Percentiles rank a stretch among this genome's conserved stretches.
phyloP scores from a whole-genome alignment of 2,329 filamentous ascomycete genomes.

The Remersonia thermophila region DNA sequence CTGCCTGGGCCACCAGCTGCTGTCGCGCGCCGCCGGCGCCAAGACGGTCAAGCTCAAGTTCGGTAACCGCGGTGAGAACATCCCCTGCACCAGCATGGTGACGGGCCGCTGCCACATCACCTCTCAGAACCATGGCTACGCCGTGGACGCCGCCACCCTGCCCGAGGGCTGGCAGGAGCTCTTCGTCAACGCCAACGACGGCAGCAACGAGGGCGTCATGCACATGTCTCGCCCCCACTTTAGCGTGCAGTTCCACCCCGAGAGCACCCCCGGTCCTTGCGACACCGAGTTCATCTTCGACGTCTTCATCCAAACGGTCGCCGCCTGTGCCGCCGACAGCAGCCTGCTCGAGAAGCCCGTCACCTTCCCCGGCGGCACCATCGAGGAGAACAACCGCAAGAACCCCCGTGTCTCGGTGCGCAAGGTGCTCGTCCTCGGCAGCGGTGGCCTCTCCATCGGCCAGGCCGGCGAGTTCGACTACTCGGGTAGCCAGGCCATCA shows the following conservation, averaged over 20 bases:
- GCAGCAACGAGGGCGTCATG: constrained; percentile 95
- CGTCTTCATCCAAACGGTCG: constrained; percentile 82
- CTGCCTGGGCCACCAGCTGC: constrained; percentile 73
- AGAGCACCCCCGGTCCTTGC: constrained; percentile 86
- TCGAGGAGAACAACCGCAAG: constrained; percentile 62
- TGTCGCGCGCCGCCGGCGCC: constrained; percentile 58
- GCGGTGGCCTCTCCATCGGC: constrained; percentile 90
- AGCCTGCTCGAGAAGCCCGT: constrained; percentile 61
- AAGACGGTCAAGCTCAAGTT: constrained; percentile 93
- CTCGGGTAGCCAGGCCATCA: constrained; percentile 95
- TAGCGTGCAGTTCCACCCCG: constrained; percentile 98
- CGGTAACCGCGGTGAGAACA: constrained; percentile 96
- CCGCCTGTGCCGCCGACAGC: constrained; percentile 54
- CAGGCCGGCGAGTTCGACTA: constrained; percentile 99
- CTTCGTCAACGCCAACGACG: constrained; percentile 96
- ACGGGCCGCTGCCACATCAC: constrained; percentile 98
- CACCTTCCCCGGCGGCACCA: constrained; percentile 73
- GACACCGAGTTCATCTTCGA: constrained; percentile 97
- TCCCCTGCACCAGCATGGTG: constrained; percentile 90
- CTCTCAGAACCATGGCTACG: constrained; percentile 95
- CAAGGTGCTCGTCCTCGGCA: constrained; percentile 89
- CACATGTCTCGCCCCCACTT: constrained; percentile 81
- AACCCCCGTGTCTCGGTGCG: constrained; percentile 75
- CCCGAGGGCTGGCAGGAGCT: constrained; percentile 78
- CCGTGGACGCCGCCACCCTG: constrained; percentile 70